Conservation (phyloP, 352 stramenopile species). For the Globisporangium okanoganense region DNA sequence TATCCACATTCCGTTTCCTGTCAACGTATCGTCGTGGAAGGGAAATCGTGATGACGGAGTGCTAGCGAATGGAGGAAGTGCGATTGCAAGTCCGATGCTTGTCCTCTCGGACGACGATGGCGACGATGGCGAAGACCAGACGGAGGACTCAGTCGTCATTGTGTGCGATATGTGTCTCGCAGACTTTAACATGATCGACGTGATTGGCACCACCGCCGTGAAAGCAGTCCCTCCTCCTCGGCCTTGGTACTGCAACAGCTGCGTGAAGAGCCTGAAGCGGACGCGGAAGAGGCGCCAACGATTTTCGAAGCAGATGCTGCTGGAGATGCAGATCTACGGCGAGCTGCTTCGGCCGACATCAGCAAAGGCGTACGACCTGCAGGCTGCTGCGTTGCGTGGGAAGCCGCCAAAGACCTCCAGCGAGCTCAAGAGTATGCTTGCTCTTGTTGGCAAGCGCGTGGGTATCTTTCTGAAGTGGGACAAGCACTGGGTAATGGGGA, state of each 20-base stretch:
- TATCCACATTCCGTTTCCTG: slow-evolving; percentile 12
- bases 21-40: neutral
- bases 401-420: slow-evolving; percentile 42
- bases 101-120: slow-evolving; percentile 44
- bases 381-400: slow-evolving; percentile 36
- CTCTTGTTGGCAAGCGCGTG: slow-evolving; percentile 64
- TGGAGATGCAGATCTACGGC: slow-evolving; percentile 81
- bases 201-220: slow-evolving; percentile 36
- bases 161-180: slow-evolving; percentile 76
- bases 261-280: slow-evolving; percentile 63
- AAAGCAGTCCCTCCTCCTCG: slow-evolving; percentile 42
- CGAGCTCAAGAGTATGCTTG: slow-evolving; percentile 50
- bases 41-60: slow-evolving; percentile 3
- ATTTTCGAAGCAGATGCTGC: slow-evolving; percentile 82
- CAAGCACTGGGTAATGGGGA: slow-evolving; percentile 74
- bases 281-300: slow-evolving; percentile 76
- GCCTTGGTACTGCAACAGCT: slow-evolving; percentile 72
- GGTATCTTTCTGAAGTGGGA: slow-evolving; percentile 72
- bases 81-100: slow-evolving; percentile 24
- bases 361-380: slow-evolving; percentile 54
- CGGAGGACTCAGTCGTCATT: slow-evolving; percentile 47
- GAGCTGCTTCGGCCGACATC: slow-evolving; percentile 56
- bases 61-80: slow-evolving; percentile 22
- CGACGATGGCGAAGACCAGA: slow-evolving; percentile 24
- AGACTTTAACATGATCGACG: slow-evolving; percentile 70